Conservation (phyloP, 805 yeast species). For the Candida xyloterini region DNA sequence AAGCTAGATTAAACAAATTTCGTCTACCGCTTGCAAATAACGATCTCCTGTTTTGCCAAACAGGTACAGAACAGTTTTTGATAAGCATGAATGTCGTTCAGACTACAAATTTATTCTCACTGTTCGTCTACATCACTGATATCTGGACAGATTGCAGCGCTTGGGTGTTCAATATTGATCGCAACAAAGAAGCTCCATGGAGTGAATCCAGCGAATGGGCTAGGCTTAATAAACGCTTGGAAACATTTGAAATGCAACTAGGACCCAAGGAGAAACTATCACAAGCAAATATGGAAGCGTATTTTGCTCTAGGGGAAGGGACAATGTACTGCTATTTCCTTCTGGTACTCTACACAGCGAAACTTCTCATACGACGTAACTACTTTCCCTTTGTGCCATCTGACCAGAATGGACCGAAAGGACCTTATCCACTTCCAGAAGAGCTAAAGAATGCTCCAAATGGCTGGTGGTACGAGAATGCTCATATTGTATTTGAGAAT, state of each 20-base stretch:
- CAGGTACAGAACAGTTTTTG: slow-evolving; percentile 2
- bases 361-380: slow-evolving; percentile 13
- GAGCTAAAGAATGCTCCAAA: slow-evolving; percentile 14
- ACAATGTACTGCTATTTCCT: slow-evolving; percentile 15
- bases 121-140: slow-evolving; percentile 14
- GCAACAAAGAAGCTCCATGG: slow-evolving; percentile 16
- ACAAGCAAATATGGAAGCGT: slow-evolving; percentile 12
- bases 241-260: slow-evolving; percentile 10
- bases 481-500: slow-evolving; percentile 11
- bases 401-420: slow-evolving; percentile 17
- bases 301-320: slow-evolving; percentile 14
- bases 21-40: slow-evolving; percentile 14
- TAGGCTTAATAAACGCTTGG: slow-evolving; percentile 5
- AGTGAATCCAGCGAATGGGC: slow-evolving; percentile 14
- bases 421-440: slow-evolving; percentile 9
- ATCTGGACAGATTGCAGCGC: slow-evolving; percentile 19
- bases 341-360: slow-evolving; percentile 7
- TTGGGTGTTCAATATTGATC: slow-evolving; percentile 14
- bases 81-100: slow-evolving; percentile 3
- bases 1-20: slow-evolving; percentile 6
- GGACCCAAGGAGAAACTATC: slow-evolving; percentile 13
- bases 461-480: slow-evolving; percentile 17
- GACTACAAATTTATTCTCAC: slow-evolving; percentile 12
- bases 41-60: slow-evolving; percentile 15
- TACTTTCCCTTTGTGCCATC: slow-evolving; percentile 19